Evolutionary conservation across 441 rosid genomes (phyloP).

Genomic region (Euphorbia celastroides): DNA sequence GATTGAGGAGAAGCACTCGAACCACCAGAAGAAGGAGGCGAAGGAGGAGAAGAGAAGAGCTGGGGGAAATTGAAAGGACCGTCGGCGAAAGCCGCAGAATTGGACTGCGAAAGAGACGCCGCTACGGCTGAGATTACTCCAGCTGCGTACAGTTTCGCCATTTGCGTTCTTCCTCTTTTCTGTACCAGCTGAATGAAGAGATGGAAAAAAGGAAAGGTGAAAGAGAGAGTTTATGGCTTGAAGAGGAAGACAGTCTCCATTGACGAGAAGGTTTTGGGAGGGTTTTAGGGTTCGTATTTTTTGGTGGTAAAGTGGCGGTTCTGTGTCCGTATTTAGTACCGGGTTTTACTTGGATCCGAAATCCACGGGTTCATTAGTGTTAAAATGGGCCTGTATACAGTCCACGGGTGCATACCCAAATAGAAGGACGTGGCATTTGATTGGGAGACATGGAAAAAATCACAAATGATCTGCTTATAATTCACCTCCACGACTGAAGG

Average conservation of each 20-base stretch:
- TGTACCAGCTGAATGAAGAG: neutral
- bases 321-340: neutral
- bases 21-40: slow-evolving; percentile 29
- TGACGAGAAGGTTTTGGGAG: slow-evolving; percentile 44
- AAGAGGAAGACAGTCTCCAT: slow-evolving; percentile 33
- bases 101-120: slow-evolving; percentile 45
- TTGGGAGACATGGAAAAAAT: too few species aligned
- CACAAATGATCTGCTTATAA: too few species aligned
- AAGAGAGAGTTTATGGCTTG: slow-evolving; percentile 20
- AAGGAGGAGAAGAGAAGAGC: neutral
- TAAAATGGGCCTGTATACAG: neutral
- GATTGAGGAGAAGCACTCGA: slow-evolving; percentile 30
- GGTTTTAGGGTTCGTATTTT: slow-evolving; percentile 35
- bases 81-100: slow-evolving; percentile 43
- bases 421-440: too few species aligned
- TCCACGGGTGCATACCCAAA: too few species aligned
- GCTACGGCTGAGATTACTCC: slow-evolving; percentile 64
- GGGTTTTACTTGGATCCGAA: neutral
- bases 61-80: slow-evolving; percentile 49
- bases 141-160: slow-evolving; percentile 54
- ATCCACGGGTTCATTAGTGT: neutral
- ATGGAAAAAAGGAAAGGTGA: neutral
- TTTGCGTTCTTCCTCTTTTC: slow-evolving; percentile 19
- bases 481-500: too few species aligned
- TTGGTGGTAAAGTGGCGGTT: neutral